Percentiles rank a stretch among this genome's conserved stretches.
These are phyloP conservation scores for Cucurbita moschata DNA, from an alignment of 306 rosid genomes.

Conservation along the genomic window DNA sequence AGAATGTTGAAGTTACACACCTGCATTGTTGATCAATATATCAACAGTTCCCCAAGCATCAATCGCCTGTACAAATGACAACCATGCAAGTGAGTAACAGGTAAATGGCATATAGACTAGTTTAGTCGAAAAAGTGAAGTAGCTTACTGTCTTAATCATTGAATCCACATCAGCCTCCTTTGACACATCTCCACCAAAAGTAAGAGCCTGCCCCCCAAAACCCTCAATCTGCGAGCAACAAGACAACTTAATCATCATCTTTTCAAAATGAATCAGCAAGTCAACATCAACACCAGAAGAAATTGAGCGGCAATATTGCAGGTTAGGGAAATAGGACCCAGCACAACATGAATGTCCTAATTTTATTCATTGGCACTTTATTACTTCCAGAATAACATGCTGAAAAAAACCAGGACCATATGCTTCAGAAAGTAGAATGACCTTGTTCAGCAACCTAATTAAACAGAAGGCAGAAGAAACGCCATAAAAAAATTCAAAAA, in stretches of 20 bases:
- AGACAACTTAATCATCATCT: not conserved
- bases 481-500: not conserved
- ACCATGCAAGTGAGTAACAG: conserved; percentile 16
- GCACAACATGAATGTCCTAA: not conserved
- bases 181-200: conserved; percentile 85
- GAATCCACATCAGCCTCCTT: conserved; percentile 74
- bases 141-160: conserved; percentile 77
- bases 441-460: not conserved
- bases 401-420: not conserved
- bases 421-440: not conserved
- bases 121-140: conserved; percentile 2
- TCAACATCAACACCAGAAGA: not conserved
- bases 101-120: conserved; percentile 16
- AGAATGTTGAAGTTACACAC: conserved; percentile 10
- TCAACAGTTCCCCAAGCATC: conserved; percentile 99
- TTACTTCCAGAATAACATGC: not conserved
- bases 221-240: conserved; percentile 53
- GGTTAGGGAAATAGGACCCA: not conserved
- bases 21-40: conserved; percentile 79
- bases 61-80: conserved; percentile 45
- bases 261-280: not conserved
- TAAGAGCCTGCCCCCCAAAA: conserved; percentile 70
- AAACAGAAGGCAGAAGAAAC: not conserved
- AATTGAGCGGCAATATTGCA: not conserved
- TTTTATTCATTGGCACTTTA: not conserved